Conservation (phyloP, 805 yeast species). For the Barnettozyma salicaria region DNA sequence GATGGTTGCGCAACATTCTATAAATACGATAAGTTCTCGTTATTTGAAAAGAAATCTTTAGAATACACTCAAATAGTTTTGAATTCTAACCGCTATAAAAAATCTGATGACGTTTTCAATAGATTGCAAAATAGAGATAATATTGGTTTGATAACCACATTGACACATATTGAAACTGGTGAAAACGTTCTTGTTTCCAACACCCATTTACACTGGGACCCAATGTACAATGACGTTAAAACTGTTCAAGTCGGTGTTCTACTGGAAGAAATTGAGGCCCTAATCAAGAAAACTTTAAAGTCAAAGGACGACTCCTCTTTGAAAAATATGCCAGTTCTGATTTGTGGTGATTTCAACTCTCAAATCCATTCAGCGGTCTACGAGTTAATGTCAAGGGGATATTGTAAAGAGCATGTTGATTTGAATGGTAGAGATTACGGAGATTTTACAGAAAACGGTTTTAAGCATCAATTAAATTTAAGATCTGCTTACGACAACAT, state of each 20-base stretch:
- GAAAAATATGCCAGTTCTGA: slow-evolving; percentile 65
- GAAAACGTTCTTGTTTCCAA: slow-evolving; percentile 71
- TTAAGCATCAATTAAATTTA: slow-evolving; percentile 71
- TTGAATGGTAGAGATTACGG: slow-evolving; percentile 87
- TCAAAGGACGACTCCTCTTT: slow-evolving; percentile 37
- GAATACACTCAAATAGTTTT: slow-evolving; percentile 81
- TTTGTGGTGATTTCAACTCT: slow-evolving; percentile 96
- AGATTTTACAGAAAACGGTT: slow-evolving; percentile 81
- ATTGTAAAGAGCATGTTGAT: slow-evolving; percentile 73
- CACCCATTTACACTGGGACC: slow-evolving; percentile 98
- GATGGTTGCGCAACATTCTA: slow-evolving; percentile 98
- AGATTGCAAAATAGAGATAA: slow-evolving; percentile 96
- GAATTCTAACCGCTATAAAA: slow-evolving; percentile 80
- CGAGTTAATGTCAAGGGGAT: slow-evolving; percentile 78
- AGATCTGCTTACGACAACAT: slow-evolving; percentile 79
- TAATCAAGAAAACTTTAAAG: slow-evolving; percentile 38
- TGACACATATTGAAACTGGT: slow-evolving; percentile 70
- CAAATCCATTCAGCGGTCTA: slow-evolving; percentile 84
- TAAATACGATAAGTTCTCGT: slow-evolving; percentile 59
- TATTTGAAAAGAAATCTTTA: slow-evolving; percentile 63
- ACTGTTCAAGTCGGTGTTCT: slow-evolving; percentile 91
- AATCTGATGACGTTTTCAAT: slow-evolving; percentile 90
- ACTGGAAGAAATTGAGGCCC: slow-evolving; percentile 74
- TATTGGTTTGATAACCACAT: slow-evolving; percentile 70
- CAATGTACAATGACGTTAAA: slow-evolving; percentile 91